phyloP scores from a whole-genome alignment of 164 flowering plant genomes.

The Pachysandra terminalis region DNA sequence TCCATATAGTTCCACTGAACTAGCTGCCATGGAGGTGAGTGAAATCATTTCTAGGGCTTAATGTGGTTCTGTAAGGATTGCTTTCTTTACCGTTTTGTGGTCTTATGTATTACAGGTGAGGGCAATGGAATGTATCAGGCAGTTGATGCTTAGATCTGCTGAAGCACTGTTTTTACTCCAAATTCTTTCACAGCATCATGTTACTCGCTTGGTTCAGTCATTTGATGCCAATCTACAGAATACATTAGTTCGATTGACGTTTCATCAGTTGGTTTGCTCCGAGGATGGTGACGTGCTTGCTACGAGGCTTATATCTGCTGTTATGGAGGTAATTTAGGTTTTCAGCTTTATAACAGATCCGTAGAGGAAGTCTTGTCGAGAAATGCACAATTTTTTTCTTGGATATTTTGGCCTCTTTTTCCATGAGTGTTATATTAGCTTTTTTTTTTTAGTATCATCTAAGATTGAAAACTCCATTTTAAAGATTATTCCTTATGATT shows the following conservation, averaged over 20 bases:
- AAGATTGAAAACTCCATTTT: not conserved
- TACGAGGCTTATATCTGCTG: conserved; percentile 78
- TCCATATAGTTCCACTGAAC: conserved; percentile 58
- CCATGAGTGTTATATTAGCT: not conserved
- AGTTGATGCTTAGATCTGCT: conserved; percentile 81
- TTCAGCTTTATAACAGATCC: not conserved
- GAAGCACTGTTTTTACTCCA: conserved; percentile 91
- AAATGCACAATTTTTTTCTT: not conserved
- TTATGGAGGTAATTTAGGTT: conserved; percentile 77
- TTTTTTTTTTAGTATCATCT: conserved; percentile 3
- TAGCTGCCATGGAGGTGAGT: conserved; percentile 94
- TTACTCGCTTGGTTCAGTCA: conserved; percentile 70
- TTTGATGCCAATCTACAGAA: conserved; percentile 57
- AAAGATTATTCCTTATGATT: not conserved
- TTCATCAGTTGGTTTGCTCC: conserved; percentile 88
- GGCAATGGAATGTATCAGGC: conserved; percentile 93
- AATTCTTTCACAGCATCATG: conserved; percentile 84
- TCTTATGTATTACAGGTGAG: conserved; percentile 60
- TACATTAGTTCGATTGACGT: conserved; percentile 68
- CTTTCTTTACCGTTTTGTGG: not conserved
- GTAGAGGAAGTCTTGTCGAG: not conserved
- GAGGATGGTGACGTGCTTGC: conserved; percentile 92
- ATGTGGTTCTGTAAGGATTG: not conserved
- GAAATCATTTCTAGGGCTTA: conserved; percentile 7
- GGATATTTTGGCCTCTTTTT: not conserved